Conservation (phyloP, 768 basidiomycete species). For the Leucogyrophana mollusca region DNA sequence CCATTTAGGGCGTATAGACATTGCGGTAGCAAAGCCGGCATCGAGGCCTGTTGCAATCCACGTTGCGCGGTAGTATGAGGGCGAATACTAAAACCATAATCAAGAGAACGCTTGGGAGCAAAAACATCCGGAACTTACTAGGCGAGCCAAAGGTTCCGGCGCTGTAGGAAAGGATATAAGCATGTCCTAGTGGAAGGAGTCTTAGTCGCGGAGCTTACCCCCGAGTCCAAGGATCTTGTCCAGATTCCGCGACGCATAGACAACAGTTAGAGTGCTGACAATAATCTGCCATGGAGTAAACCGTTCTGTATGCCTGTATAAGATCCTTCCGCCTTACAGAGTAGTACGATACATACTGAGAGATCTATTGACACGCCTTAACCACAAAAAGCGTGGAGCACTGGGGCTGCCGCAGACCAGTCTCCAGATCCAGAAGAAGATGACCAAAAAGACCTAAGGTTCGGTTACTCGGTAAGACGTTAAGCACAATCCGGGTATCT, state of each 20-base stretch:
- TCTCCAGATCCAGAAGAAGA: conserved; percentile 89
- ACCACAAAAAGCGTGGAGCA: conserved; percentile 67
- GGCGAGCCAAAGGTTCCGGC: conserved; percentile 87
- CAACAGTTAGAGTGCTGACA: conserved; percentile 76
- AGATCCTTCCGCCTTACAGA: not conserved
- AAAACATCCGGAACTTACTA: conserved; percentile 50
- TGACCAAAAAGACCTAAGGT: conserved; percentile 79
- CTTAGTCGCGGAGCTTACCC: conserved; percentile 39
- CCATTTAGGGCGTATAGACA: conserved; percentile 91
- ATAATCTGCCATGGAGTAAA: conserved; percentile 98
- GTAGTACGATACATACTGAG: conserved; percentile 47
- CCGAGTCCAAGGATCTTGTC: conserved; percentile 83
- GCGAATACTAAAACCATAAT: conserved; percentile 63
- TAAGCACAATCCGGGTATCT: not conserved
- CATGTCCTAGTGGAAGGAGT: not conserved
- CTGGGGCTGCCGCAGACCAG: conserved; percentile 62
- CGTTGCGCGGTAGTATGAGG: conserved; percentile 93
- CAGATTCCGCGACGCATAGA: conserved; percentile 82
- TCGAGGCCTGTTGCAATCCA: conserved; percentile 96
- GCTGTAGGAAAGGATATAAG: conserved; percentile 42
- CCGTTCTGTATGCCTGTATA: conserved; percentile 43
- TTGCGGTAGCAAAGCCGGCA: conserved; percentile 95
- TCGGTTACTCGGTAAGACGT: conserved; percentile 1
- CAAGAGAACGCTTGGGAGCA: conserved; percentile 3
- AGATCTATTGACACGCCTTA: conserved; percentile 54